Evolutionary conservation across 805 yeast species (phyloP), one percentile per base, ranked within the genome.

Genomic region (Saturnispora serradocipensis): DNA sequence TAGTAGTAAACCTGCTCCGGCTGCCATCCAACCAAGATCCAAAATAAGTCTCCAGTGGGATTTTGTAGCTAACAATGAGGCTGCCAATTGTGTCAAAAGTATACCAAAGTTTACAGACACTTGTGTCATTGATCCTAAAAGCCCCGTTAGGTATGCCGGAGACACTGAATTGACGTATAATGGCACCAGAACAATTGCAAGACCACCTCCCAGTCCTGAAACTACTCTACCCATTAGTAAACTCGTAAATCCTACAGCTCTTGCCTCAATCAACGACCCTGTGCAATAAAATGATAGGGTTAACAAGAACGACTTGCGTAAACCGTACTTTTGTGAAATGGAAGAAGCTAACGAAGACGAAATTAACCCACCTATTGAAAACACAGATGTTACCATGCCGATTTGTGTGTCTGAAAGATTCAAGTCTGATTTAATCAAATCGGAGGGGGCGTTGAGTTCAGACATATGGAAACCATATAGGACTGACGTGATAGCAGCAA

Each of bases 391-490:
- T 9, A 83, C 81, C 18, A 84, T 64, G 0, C 97, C 96, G 35
- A 85, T 69, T 50, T 80, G 81, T 35, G 74, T 70, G 30, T 76
- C 75, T 9, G 53, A 52, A 7, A 65, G 46, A 0, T 34, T 42
- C 20, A 65, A 40, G 4, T 56, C 53, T 9, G 30, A 8, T 43
- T 58, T 55, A 20, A 88, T 72, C 32, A 79, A 77, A 13, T 77
- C 75, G 52, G 85, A 86, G 0, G 97, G 97, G 6, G 97, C 95
- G 68, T 91, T 91, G 64, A 91, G 74, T 65, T 90, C 97, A 1
- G 97, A 84, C 84, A 91, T 83, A 65, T 93, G 98, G 65, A 86
- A 88, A 1, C 99, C 99, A 66, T 84, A 93, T 66, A 89, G 97
- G 11, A 90, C 71, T 2, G 95, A 80, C 2, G 90, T 89, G 24